Conservation (phyloP, 129 eudicot species). For the Lactuca saligna region DNA sequence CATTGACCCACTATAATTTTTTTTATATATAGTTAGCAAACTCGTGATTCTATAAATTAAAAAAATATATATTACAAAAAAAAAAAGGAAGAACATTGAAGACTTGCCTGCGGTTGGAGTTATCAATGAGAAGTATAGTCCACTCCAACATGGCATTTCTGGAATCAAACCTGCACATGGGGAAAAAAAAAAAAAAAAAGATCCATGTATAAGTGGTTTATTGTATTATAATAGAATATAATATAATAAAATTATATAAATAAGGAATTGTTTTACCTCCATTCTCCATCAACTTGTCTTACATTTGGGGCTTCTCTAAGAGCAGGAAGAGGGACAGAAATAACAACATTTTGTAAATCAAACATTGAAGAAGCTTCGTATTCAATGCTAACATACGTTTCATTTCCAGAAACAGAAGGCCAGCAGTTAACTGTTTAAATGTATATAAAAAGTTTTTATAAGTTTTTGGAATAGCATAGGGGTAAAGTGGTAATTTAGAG, state of each 20-base stretch:
- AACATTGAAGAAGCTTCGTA: constrained; percentile 80
- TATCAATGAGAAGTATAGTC: constrained; percentile 80
- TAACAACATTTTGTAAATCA: constrained; percentile 88
- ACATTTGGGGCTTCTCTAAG: constrained; percentile 83
- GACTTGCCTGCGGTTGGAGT: constrained; percentile 87
- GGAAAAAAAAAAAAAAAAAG: neutral
- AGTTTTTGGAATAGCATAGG: no score
- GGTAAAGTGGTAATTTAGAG: neutral
- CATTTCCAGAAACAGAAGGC: constrained; percentile 98
- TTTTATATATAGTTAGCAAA: constrained; percentile 17
- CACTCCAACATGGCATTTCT: constrained; percentile 72
- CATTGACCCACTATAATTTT: constrained; percentile 75
- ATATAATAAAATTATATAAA: neutral
- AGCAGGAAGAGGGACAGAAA: constrained; percentile 84
- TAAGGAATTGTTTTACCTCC: constrained; percentile 51
- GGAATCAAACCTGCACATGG: constrained; percentile 68
- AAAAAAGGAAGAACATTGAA: neutral
- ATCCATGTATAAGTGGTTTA: neutral
- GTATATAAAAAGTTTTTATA: no score
- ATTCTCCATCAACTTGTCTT: constrained; percentile 90
- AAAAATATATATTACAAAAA: neutral
- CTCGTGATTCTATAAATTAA: neutral
- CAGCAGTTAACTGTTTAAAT: constrained; percentile 73
- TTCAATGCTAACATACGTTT: constrained; percentile 89
- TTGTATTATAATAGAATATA: constrained; percentile 7